Evolutionary conservation across 306 rosid species (phyloP), one percentile per base, ranked within the genome.

Genomic region (Geum urbanum): DNA sequence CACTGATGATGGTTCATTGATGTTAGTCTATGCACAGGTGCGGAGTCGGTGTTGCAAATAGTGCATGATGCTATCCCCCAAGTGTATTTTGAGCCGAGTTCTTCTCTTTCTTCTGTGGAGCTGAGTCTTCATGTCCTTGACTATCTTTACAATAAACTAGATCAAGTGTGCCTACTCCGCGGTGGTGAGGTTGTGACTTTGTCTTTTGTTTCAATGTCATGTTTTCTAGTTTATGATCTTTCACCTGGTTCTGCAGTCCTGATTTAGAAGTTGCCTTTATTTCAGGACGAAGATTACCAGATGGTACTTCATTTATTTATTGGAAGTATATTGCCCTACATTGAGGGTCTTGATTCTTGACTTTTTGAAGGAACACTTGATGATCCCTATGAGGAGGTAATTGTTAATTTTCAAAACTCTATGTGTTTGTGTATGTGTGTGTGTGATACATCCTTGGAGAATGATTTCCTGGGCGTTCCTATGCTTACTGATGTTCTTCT

Each of bases 261-360:
- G 78, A 74, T 70, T 79, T 63, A 57, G 48, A 78, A 66, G 37
- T 19, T 72, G 75, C 5, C 16, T 39, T 73, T 51, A 70, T 78
- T 69, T 71, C 88, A 90, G 98, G 98, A 85, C 76, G 96, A 94
- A 76, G 87, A 86, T 80, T 90, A 94, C 74, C 95, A 80, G 66
- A 90, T 87, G 95, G 76, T 85, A 37, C 97, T 94, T 77, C 80
- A 83, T 80, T 84, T 94, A 78, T 90, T 85, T 80, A 76, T 88
- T 76, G 98, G 88, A 72, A 90, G 96, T 85, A 71, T 94, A 68
- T 84, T 94, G 84, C 97, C 98, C 12, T 88, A 88, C 67, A 79
- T 94, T 43, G 94, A 94, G 86, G 89, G 88, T 77, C 96, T 94
- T 67, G 98, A 94, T 88, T 94, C 94, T 46, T 94, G 98, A 97